phyloP scores from a whole-genome alignment of 768 basidiomycete species.

The Hygrophorus pudorinus region DNA sequence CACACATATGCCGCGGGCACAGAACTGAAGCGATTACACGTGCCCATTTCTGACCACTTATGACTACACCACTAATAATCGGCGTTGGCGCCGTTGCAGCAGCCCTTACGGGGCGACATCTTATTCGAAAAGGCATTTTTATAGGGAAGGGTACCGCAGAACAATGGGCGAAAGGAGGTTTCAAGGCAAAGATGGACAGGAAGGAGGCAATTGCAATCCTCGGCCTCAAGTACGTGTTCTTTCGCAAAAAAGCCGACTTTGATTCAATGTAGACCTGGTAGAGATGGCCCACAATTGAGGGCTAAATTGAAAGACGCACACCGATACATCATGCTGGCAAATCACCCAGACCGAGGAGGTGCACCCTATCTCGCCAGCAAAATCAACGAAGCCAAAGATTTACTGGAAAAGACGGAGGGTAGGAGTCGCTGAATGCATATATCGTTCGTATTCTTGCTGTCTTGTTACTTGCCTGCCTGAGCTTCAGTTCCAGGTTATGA shows the following conservation, averaged over 20 bases:
- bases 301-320: slow-evolving; percentile 88
- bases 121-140: slow-evolving; percentile 53
- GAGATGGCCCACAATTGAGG: slow-evolving; percentile 75
- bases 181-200: slow-evolving; percentile 92
- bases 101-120: slow-evolving; percentile 62
- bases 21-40: background rate
- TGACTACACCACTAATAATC: slow-evolving; percentile 73
- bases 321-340: slow-evolving; percentile 93
- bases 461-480: background rate
- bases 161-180: slow-evolving; percentile 89
- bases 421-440: slow-evolving; percentile 24
- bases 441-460: background rate
- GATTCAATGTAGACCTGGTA: slow-evolving; percentile 20
- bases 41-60: no score
- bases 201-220: slow-evolving; percentile 88
- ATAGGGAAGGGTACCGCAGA: slow-evolving; percentile 56
- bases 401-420: slow-evolving; percentile 73
- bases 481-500: no score
- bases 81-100: slow-evolving; percentile 73
- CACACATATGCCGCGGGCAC: no score
- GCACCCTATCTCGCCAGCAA: slow-evolving; percentile 98
- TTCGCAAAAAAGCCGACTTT: background rate
- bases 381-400: slow-evolving; percentile 96
- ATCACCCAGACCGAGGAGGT: slow-evolving; percentile 97
- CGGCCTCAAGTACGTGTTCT: slow-evolving; percentile 74